phyloP scores from a whole-genome alignment of 176 grass and related monocot species.

The Avena eriantha region DNA sequence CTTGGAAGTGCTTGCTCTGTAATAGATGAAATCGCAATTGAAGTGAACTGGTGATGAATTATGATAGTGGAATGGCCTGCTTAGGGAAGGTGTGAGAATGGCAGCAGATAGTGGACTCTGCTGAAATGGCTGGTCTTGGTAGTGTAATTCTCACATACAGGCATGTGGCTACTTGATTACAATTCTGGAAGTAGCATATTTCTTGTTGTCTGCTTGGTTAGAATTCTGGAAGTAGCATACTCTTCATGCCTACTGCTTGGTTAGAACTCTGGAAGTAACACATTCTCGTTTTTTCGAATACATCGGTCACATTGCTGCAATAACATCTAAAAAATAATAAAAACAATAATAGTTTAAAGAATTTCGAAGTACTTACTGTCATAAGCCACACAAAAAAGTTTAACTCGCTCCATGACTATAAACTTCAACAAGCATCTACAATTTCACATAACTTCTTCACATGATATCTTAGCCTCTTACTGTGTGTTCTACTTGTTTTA shows the following conservation, averaged over 20 bases:
- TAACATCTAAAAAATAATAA: not conserved
- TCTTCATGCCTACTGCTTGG: not conserved
- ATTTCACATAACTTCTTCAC: not conserved
- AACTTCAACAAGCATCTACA: conserved; percentile 4
- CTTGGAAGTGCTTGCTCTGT: conserved; percentile 15
- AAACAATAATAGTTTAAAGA: not conserved
- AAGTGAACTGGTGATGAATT: not conserved
- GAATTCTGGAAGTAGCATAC: not conserved
- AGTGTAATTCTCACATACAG: not conserved
- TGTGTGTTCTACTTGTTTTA: not conserved
- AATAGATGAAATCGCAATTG: not conserved
- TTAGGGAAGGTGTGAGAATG: not conserved
- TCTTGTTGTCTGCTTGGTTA: not conserved
- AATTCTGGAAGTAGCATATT: not conserved
- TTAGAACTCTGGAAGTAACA: not conserved
- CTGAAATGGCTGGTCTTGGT: not conserved
- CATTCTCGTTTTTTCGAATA: not conserved
- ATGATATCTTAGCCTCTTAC: not conserved
- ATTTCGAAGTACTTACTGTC: not conserved
- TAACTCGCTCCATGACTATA: not conserved
- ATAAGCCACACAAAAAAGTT: not conserved
- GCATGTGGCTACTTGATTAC: conserved; percentile 1
- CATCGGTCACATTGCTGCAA: not conserved
- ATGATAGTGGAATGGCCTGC: not conserved
- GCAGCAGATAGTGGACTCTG: not conserved